A percentile compares a stretch with the other conserved stretches of the same genome.
Conservation (phyloP, 768 basidiomycete genomes). For the Boletus reticulatus region DNA sequence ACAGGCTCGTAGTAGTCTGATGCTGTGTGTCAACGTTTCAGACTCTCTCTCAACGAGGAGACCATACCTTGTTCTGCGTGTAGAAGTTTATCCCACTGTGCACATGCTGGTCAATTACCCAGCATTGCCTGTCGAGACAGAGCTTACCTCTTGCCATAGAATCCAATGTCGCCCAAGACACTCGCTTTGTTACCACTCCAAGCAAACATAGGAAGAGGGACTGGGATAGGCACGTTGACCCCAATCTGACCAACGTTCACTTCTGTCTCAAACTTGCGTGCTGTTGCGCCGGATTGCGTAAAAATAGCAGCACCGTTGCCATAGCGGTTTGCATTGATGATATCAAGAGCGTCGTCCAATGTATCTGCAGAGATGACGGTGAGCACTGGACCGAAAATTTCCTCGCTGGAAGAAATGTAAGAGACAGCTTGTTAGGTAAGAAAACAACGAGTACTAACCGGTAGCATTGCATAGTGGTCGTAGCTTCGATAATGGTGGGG, state of each 20-base stretch:
- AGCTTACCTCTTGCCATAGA: slow-evolving; percentile 82
- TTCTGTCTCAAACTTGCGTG: slow-evolving; percentile 85
- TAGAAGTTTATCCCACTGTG: slow-evolving; percentile 89
- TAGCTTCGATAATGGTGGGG: slow-evolving; percentile 84
- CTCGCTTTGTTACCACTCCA: slow-evolving; percentile 96
- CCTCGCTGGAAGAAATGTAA: slow-evolving; percentile 53
- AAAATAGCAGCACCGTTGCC: slow-evolving; percentile 96
- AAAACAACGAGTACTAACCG: slow-evolving; percentile 47
- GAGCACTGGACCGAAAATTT: slow-evolving; percentile 94
- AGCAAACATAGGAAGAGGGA: slow-evolving; percentile 92
- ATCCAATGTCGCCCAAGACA: slow-evolving; percentile 81
- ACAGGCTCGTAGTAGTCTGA: slow-evolving; percentile 89
- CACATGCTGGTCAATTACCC: background rate
- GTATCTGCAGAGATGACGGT: slow-evolving; percentile 75
- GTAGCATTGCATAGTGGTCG: slow-evolving; percentile 85
- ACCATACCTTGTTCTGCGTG: slow-evolving; percentile 82
- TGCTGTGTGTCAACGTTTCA: slow-evolving; percentile 4
- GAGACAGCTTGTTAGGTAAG: background rate
- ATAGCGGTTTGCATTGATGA: slow-evolving; percentile 88
- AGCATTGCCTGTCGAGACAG: background rate
- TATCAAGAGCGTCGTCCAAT: slow-evolving; percentile 84
- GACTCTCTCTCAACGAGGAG: background rate
- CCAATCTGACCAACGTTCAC: slow-evolving; percentile 93
- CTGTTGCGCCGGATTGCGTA: slow-evolving; percentile 94
- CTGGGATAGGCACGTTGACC: slow-evolving; percentile 90